Conservation (phyloP, 2,329 filamentous ascomycete genomes). For the Fusarium paranaense region DNA sequence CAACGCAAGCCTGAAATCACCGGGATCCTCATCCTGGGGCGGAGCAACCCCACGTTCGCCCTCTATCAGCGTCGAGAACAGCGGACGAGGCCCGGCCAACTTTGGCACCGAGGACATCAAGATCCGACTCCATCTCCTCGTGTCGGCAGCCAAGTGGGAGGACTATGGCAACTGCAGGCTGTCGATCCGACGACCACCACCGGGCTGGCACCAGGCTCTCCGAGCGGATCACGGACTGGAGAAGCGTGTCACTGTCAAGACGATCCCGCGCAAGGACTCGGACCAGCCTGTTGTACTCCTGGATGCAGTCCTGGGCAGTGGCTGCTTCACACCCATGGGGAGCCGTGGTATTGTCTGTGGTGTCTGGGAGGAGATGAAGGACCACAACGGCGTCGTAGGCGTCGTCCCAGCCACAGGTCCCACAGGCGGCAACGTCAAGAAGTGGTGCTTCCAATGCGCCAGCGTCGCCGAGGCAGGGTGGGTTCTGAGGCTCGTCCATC, state of each 20-base stretch:
- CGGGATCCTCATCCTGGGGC: constrained; percentile 64
- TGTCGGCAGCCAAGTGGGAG: constrained; percentile 84
- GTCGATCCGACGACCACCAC: constrained; percentile 82
- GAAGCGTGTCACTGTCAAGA: constrained; percentile 85
- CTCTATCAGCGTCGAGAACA: constrained; percentile 66
- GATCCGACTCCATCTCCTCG: constrained; percentile 86
- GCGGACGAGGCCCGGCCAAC: constrained; percentile 67
- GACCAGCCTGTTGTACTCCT: constrained; percentile 73
- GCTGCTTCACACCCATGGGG: constrained; percentile 85
- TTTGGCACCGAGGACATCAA: constrained; percentile 78
- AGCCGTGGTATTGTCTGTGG: constrained; percentile 89
- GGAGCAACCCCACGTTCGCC: constrained; percentile 66
- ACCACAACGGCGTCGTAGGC: constrained; percentile 68
- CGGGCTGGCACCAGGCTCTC: constrained; percentile 68
- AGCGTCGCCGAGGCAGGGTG: constrained; percentile 65
- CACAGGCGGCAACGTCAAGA: constrained; percentile 67
- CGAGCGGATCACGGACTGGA: constrained; percentile 75
- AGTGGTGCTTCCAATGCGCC: constrained; percentile 73
- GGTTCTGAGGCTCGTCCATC: constrained; percentile 68
- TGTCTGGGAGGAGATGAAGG: constrained; percentile 83
- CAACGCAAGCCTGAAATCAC: constrained; percentile 71
- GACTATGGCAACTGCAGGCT: constrained; percentile 88
- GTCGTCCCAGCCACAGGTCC: constrained; percentile 63
- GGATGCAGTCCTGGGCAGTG: constrained; percentile 86
- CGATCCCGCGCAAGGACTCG: constrained; percentile 72